These are phyloP conservation scores for Candida andamanensis DNA, from an alignment of 805 yeast species.

Conservation along the genomic window DNA sequence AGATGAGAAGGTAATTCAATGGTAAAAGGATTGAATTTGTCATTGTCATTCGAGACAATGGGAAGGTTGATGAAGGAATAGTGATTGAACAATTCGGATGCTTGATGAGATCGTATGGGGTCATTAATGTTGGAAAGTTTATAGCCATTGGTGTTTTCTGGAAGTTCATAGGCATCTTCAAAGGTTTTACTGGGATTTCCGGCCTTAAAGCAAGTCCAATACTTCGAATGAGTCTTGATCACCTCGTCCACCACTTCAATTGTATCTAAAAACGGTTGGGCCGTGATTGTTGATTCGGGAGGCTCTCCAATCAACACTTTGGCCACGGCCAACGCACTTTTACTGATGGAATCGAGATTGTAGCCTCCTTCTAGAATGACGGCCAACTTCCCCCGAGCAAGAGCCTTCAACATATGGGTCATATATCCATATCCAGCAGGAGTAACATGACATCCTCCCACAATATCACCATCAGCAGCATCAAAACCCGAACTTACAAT, in stretches of 20 bases:
- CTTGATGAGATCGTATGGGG: slow-evolving; percentile 71
- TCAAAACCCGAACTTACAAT: slow-evolving; percentile 95
- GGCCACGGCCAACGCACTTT: slow-evolving; percentile 87
- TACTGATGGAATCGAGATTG: slow-evolving; percentile 84
- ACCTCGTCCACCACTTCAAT: slow-evolving; percentile 80
- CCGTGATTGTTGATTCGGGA: slow-evolving; percentile 68
- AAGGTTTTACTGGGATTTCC: slow-evolving; percentile 45
- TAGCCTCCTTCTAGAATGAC: slow-evolving; percentile 97
- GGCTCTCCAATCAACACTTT: slow-evolving; percentile 92
- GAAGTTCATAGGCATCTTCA: slow-evolving; percentile 37
- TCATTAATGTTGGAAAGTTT: slow-evolving; percentile 56
- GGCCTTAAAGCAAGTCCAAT: slow-evolving; percentile 81
- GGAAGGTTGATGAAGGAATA: slow-evolving; percentile 68
- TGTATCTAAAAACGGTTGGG: slow-evolving; percentile 70
- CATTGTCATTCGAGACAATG: slow-evolving; percentile 28
- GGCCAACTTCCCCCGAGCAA: slow-evolving; percentile 84
- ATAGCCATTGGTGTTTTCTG: slow-evolving; percentile 19
- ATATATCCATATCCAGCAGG: slow-evolving; percentile 96
- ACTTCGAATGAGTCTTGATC: slow-evolving; percentile 69
- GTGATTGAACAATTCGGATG: slow-evolving; percentile 47
- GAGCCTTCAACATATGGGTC: slow-evolving; percentile 84
- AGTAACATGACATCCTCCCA: slow-evolving; percentile 93
- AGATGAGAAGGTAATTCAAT: slow-evolving; percentile 44
- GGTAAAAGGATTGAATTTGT: slow-evolving; percentile 22
- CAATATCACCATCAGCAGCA: slow-evolving; percentile 97